These are phyloP conservation scores for Erythrobasidium yunnanense DNA, from an alignment of 768 basidiomycete species.

Conservation along the genomic window DNA sequence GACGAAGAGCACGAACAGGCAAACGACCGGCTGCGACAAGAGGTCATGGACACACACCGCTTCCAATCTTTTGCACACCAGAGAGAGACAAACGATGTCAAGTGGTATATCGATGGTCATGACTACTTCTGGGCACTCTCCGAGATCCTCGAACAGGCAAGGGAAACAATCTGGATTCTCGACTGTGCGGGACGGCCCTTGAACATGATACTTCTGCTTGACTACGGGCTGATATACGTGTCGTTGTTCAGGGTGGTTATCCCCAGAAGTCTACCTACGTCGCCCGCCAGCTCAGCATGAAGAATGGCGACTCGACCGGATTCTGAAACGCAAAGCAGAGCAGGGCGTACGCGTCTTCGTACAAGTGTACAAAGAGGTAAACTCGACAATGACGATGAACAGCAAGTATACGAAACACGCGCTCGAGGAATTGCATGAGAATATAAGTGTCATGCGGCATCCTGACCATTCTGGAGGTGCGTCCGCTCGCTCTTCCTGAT, in stretches of 20 bases:
- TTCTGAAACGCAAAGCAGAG: conserved; percentile 77
- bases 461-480: conserved; percentile 53
- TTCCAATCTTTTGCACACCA: conserved; percentile 73
- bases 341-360: conserved; percentile 86
- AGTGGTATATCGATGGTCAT: conserved; percentile 80
- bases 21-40: conserved; percentile 49
- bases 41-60: conserved; percentile 68
- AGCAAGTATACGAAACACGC: conserved; percentile 49
- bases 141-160: conserved; percentile 48
- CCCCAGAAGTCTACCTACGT: conserved; percentile 85
- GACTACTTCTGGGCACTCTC: conserved; percentile 95
- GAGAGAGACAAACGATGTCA: conserved; percentile 60
- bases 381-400: conserved; percentile 74
- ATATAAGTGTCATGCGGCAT: conserved; percentile 79
- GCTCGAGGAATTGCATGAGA: conserved; percentile 71
- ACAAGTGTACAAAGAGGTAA: conserved; percentile 91
- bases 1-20: conserved; percentile 60
- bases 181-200: conserved; percentile 47
- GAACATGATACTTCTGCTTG: conserved; percentile 42
- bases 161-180: conserved; percentile 75
- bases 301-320: conserved; percentile 76
- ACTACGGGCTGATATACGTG: background rate
- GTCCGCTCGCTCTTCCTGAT: background rate
- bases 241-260: conserved; percentile 60
- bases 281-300: conserved; percentile 75